A percentile compares a stretch with the other conserved stretches of the same genome.
Evolutionary conservation across 2,329 filamentous ascomycete genomes (phyloP).

Genomic region (Talaromyces sp.): DNA sequence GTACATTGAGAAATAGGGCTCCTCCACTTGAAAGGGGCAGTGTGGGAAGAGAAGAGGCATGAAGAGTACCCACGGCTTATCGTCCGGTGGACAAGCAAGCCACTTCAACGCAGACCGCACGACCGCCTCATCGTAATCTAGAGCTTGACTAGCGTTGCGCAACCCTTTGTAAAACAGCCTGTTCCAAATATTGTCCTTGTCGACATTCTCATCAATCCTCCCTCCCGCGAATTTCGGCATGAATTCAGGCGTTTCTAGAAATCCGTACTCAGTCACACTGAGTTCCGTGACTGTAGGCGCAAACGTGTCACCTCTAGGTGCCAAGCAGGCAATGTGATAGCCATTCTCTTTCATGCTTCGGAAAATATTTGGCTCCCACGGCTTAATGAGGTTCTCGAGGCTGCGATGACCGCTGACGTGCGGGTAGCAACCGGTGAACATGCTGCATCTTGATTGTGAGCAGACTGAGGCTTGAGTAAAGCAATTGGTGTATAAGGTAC

Average conservation of each 20-base stretch:
- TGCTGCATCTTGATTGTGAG: constrained; percentile 47
- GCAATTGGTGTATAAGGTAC: constrained; percentile 38
- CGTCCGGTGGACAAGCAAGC: constrained; percentile 42
- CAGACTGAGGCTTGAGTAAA: constrained; percentile 49
- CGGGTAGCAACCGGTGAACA: constrained; percentile 49
- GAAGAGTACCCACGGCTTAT: constrained; percentile 20
- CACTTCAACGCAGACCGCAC: constrained; percentile 44
- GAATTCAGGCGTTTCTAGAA: constrained; percentile 32
- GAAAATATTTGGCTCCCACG: constrained; percentile 50
- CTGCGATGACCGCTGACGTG: constrained; percentile 48
- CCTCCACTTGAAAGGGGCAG: constrained; percentile 49
- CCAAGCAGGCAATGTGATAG: constrained; percentile 49
- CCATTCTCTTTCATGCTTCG: constrained; percentile 44
- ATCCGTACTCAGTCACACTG: constrained; percentile 47
- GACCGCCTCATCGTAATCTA: constrained; percentile 48
- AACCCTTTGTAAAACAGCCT: constrained; percentile 37
- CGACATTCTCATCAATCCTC: constrained; percentile 14
- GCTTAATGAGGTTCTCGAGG: constrained; percentile 49
- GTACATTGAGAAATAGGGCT: constrained; percentile 50
- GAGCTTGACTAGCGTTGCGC: constrained; percentile 34
- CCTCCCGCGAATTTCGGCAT: constrained; percentile 28
- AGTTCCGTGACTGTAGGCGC: constrained; percentile 45
- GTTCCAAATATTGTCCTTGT: neutral
- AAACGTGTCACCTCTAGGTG: constrained; percentile 33
- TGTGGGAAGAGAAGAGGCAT: constrained; percentile 37